These are phyloP conservation scores for Cardamine occulta DNA, from an alignment of 345 rosid species.

Conservation along the genomic window DNA sequence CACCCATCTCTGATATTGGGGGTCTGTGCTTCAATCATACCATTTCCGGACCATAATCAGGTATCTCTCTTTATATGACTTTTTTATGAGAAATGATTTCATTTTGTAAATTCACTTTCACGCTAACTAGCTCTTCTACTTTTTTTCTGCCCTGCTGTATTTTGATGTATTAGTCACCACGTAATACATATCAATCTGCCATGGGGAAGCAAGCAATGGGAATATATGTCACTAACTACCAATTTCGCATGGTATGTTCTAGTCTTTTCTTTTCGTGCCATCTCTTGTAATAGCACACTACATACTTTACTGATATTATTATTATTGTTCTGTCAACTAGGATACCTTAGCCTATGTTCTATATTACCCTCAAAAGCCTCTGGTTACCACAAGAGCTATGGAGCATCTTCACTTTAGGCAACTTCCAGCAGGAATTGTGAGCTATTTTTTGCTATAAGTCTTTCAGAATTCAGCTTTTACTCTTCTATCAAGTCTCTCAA, in stretches of 20 bases:
- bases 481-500: not conserved
- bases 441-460: conserved; percentile 29
- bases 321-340: conserved; percentile 45
- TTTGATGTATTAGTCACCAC: conserved; percentile 72
- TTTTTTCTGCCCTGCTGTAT: conserved; percentile 1
- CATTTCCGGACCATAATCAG: conserved; percentile 99
- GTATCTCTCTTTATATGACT: conserved; percentile 44
- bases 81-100: not conserved
- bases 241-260: conserved; percentile 82
- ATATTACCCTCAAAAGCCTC: conserved; percentile 97
- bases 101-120: conserved; percentile 10
- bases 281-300: conserved; percentile 3
- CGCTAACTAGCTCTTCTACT: conserved; percentile 9
- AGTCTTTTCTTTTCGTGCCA: conserved; percentile 13
- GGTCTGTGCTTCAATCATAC: conserved; percentile 97
- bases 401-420: conserved; percentile 99
- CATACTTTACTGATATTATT: conserved; percentile 2
- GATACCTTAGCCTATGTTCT: conserved; percentile 97
- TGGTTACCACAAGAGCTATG: conserved; percentile 98
- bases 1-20: conserved; percentile 97
- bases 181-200: conserved; percentile 99
- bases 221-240: conserved; percentile 96
- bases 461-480: conserved; percentile 14
- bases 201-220: conserved; percentile 99
- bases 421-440: conserved; percentile 99